Evolutionary conservation across 2,329 filamentous ascomycete species (phyloP).

Genomic region (Xylaria digitata): DNA sequence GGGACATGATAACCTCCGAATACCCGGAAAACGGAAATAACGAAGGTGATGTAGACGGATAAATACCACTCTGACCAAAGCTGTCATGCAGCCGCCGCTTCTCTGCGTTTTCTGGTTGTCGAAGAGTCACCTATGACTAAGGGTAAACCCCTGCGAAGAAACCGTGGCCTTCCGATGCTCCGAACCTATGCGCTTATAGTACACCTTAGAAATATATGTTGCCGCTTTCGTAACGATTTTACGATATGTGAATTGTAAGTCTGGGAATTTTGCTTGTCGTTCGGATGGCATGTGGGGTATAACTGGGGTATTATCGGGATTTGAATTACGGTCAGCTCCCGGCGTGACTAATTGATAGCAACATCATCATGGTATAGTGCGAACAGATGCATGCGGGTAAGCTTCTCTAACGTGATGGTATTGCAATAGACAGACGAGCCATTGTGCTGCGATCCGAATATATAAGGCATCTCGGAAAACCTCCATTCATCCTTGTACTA

Average conservation of each 20-base stretch:
- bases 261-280: not conserved
- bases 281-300: conserved; percentile 21
- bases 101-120: conserved; percentile 25
- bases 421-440: not conserved
- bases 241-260: not conserved
- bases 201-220: not conserved
- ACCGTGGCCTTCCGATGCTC: not conserved
- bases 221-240: not conserved
- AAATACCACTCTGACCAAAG: not conserved
- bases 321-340: not conserved
- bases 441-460: not conserved
- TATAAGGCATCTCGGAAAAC: conserved; percentile 5
- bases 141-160: not conserved
- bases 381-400: not conserved
- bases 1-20: not conserved
- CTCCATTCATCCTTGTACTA: not conserved
- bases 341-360: not conserved
- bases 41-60: not conserved
- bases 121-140: conserved; percentile 11
- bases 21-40: not conserved
- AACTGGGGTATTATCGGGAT: not conserved
- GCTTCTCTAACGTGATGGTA: not conserved
- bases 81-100: not conserved
- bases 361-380: not conserved
- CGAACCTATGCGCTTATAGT: conserved; percentile 2